Conservation (phyloP, 2,329 filamentous ascomycete genomes). For the Leptographium procerum region DNA sequence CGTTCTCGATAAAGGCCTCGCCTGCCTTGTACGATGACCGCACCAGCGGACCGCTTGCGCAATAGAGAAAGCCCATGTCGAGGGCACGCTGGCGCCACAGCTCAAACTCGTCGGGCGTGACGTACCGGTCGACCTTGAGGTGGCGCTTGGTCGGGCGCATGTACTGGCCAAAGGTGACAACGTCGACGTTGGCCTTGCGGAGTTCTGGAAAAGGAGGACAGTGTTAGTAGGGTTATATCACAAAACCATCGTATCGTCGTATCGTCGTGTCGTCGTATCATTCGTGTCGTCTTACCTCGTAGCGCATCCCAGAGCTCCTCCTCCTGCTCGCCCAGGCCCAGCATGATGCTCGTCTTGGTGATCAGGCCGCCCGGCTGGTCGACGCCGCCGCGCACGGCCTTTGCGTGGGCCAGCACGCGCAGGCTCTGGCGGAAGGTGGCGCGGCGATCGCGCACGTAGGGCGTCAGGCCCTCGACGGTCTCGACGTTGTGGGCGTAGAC, state of each 20-base stretch:
- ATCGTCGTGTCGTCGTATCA: neutral
- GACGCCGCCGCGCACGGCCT: constrained; percentile 50
- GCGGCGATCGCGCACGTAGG: constrained; percentile 77
- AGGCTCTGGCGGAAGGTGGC: constrained; percentile 84
- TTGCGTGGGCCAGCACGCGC: constrained; percentile 67
- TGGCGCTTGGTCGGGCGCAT: constrained; percentile 98
- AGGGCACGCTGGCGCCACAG: constrained; percentile 81
- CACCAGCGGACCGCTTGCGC: constrained; percentile 84
- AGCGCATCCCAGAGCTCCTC: constrained; percentile 72
- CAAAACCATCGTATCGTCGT: too few relatives aligned
- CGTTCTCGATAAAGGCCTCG: constrained; percentile 97
- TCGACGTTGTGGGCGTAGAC: constrained; percentile 97
- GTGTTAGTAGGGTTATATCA: too few relatives aligned
- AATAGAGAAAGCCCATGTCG: constrained; percentile 94
- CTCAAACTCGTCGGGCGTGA: constrained; percentile 85
- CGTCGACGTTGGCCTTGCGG: constrained; percentile 70
- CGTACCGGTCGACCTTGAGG: constrained; percentile 92
- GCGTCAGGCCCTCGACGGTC: constrained; percentile 83
- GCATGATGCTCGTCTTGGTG: constrained; percentile 98
- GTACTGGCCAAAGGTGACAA: constrained; percentile 99
- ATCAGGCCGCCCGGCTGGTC: constrained; percentile 47
- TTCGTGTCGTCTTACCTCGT: constrained; percentile 35
- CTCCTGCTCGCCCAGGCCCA: constrained; percentile 87
- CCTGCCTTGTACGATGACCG: constrained; percentile 96
- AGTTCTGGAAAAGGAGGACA: constrained; percentile 44